A percentile compares a stretch with the other conserved stretches of the same genome.
phyloP scores from a whole-genome alignment of 345 rosid species.

The Citrus unshiu region DNA sequence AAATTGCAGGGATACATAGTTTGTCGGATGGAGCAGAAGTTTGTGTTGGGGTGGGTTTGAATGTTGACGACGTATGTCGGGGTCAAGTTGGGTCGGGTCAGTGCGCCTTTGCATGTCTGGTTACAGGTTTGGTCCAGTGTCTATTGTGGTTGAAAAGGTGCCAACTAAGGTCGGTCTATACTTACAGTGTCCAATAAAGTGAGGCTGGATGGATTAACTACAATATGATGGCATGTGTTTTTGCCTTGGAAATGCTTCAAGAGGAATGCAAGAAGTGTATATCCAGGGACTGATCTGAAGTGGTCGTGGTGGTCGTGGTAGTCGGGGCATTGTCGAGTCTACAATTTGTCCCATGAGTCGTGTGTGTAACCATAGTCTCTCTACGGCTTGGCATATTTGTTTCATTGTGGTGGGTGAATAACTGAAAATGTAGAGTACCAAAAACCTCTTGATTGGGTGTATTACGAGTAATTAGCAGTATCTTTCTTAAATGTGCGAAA shows the following conservation, averaged over 20 bases:
- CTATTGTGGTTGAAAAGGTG: constrained; percentile 17
- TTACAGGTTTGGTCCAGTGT: constrained; percentile 21
- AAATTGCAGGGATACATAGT: constrained; percentile 9
- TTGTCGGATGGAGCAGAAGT: neutral
- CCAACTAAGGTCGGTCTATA: constrained; percentile 7
- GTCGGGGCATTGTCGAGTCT: neutral
- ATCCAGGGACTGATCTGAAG: constrained; percentile 5
- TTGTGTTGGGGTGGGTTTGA: neutral
- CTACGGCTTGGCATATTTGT: neutral
- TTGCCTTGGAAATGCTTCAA: neutral
- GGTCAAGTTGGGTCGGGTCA: constrained; percentile 18
- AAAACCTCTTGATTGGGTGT: neutral
- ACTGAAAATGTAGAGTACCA: neutral
- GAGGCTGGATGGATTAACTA: neutral
- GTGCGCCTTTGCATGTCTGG: constrained; percentile 7
- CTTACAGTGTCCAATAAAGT: constrained; percentile 13
- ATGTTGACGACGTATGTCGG: constrained; percentile 8
- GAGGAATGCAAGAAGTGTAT: neutral
- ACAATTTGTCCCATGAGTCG: neutral
- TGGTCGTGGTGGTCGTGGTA: neutral
- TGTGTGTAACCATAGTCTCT: constrained; percentile 4
- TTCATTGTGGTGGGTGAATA: constrained; percentile 1
- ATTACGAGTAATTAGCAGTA: neutral
- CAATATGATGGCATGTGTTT: neutral
- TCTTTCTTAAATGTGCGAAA: neutral